phyloP scores from a whole-genome alignment of 495 filamentous ascomycete genomes.

The Aspergillus ellipticus region DNA sequence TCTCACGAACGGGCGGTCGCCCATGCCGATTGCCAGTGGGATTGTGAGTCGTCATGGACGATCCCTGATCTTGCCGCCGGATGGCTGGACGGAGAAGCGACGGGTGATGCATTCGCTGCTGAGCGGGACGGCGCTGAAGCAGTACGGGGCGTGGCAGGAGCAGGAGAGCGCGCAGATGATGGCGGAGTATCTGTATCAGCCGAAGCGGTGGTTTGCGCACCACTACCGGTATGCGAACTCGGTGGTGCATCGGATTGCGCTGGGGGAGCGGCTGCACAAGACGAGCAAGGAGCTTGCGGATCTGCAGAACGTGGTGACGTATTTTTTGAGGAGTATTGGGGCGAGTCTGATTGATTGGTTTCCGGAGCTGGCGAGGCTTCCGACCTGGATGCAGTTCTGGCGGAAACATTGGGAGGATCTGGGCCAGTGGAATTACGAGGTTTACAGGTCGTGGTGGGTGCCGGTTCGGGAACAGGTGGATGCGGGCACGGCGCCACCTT shows the following conservation, averaged over 20 bases:
- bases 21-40: constrained; percentile 31
- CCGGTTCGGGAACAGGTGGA: no score
- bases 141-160: constrained; percentile 37
- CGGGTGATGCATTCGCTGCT: constrained; percentile 42
- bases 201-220: constrained; percentile 35
- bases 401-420: no score
- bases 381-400: no score
- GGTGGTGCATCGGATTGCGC: constrained; percentile 36
- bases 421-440: no score
- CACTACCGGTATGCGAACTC: constrained; percentile 42
- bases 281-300: no score
- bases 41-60: constrained; percentile 31
- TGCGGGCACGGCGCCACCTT: no score
- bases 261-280: no score
- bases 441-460: no score
- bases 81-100: constrained; percentile 28
- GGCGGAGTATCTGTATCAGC: constrained; percentile 28
- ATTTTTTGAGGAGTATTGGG: no score
- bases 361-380: no score
- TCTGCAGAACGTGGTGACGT: no score
- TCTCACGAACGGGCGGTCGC: constrained; percentile 30
- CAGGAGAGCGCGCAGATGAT: constrained; percentile 37
- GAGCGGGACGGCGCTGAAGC: constrained; percentile 27
- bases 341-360: no score
- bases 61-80: constrained; percentile 25